Evolutionary conservation across 2,329 filamentous ascomycete species (phyloP), one percentile per base, ranked within the genome.

Genomic region (Leptographium wingfieldii): DNA sequence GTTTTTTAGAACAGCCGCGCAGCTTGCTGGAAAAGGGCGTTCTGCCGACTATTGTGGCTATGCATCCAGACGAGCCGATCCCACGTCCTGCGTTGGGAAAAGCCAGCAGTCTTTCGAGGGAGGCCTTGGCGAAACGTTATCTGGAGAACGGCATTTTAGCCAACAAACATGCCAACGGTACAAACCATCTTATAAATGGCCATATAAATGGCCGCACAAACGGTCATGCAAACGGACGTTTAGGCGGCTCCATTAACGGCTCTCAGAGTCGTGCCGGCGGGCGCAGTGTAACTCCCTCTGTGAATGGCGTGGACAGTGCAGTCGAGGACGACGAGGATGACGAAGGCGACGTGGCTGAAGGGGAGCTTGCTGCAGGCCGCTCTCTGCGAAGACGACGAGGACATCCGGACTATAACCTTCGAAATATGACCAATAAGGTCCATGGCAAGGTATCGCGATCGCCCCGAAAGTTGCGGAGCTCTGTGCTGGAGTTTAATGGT

Each of bases 361-460:
- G 29, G 5, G 61, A 60, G 22, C 70, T 73, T 16, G 82, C 80
- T 2, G 79, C 80, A 0, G 80, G 74, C 58, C 75, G 80, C 61
- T 77, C 77, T 1, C 69, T 81, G 22, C 75, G 80, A 52, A 70
- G 72, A 19, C 75, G 80, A 58, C 74, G 70, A 22, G 72, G 72
- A 51, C 76, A 75, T 60, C 78, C 79, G 62, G 74, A 76, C 27
- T 85, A 85, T 66, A 85, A 85, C 63, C 69, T 85, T 46, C 84
- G 83, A 67, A 72, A 78, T 14, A 70, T 85, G 19, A 84, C 78
- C 68, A 80, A 81, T 65, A 78, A 80, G 65, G 80, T 80, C 6
- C 75, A 80, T 57, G 80, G 81, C 4, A 79, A 74, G 64, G 76
- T 78, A 52, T 67, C 68, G 22, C 74, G 73, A 62, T 78, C 35